These are phyloP conservation scores for Boletus coccyginus DNA, from an alignment of 768 basidiomycete species.

Conservation along the genomic window DNA sequence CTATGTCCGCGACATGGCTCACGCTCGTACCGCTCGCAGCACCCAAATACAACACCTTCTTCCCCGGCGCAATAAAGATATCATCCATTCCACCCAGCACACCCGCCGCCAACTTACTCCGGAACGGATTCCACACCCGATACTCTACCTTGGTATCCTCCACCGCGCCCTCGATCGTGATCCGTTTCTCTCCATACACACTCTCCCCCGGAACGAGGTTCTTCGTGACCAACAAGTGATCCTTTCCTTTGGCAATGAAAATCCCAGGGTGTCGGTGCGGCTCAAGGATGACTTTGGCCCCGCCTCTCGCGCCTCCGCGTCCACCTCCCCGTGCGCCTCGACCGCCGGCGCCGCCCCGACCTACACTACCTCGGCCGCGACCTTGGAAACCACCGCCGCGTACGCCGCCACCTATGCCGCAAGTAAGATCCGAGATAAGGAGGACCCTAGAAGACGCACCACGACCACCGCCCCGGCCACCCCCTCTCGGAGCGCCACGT, in stretches of 20 bases:
- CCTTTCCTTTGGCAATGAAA: conserved; percentile 97
- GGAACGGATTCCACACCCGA: conserved; percentile 99
- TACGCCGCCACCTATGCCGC: conserved; percentile 8
- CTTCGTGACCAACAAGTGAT: conserved; percentile 94
- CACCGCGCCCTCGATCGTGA: conserved; percentile 73
- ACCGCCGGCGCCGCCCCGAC: conserved; percentile 44
- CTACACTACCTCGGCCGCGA: conserved; percentile 35
- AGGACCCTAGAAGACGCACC: conserved; percentile 20
- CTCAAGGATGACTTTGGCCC: conserved; percentile 87
- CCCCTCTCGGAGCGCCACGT: conserved; percentile 39
- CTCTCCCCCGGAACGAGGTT: conserved; percentile 97
- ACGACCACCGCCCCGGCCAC: conserved; percentile 42
- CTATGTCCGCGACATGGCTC: conserved; percentile 98
- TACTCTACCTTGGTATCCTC: conserved; percentile 92
- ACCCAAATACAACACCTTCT: conserved; percentile 96
- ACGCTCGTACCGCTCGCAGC: conserved; percentile 98
- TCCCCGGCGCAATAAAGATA: conserved; percentile 89
- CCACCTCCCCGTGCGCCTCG: conserved; percentile 47
- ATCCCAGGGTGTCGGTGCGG: conserved; percentile 94
- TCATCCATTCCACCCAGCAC: conserved; percentile 93
- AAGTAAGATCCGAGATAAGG: neutral
- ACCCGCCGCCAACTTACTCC: conserved; percentile 94
- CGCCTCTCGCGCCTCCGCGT: conserved; percentile 73
- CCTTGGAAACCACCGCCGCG: conserved; percentile 29
- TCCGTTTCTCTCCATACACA: conserved; percentile 98